Conservation (phyloP, 108 stramenopile species). For the Pseudonitzschia delicatissima region DNA sequence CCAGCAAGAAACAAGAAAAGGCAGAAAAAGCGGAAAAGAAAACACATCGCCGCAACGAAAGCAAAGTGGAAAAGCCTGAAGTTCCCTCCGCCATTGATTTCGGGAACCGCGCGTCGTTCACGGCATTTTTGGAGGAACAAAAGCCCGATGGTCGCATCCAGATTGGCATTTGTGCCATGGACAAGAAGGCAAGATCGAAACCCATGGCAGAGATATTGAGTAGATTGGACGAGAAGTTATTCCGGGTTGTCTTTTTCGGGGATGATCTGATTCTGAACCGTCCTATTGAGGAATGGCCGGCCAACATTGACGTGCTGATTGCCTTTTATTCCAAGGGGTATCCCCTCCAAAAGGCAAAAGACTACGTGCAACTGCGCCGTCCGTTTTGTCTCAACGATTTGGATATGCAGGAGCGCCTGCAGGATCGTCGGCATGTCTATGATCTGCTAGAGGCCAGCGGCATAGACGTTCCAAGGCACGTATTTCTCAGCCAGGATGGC, state of each 20-base stretch:
- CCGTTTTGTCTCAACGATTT: slow-evolving; percentile 94
- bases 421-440: slow-evolving; percentile 92
- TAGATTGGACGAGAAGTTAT: slow-evolving; percentile 69
- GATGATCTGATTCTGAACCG: slow-evolving; percentile 86
- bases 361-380: slow-evolving; percentile 85
- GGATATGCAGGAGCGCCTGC: slow-evolving; percentile 78
- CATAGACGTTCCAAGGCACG: slow-evolving; percentile 93
- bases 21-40: background rate
- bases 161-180: slow-evolving; percentile 97
- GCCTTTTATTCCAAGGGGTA: slow-evolving; percentile 94
- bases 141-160: slow-evolving; percentile 52
- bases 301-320: slow-evolving; percentile 91
- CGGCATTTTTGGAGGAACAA: background rate
- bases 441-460: slow-evolving; percentile 85
- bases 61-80: background rate
- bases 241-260: slow-evolving; percentile 91
- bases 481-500: slow-evolving; percentile 85
- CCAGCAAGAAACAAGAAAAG: background rate
- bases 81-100: background rate
- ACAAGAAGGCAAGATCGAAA: slow-evolving; percentile 92
- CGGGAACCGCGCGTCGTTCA: background rate
- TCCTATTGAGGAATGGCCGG: slow-evolving; percentile 87
- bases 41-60: background rate
- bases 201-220: slow-evolving; percentile 97
- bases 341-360: slow-evolving; percentile 91